Percentiles rank a stretch among this genome's conserved stretches.
Evolutionary conservation across 2,329 filamentous ascomycete genomes (phyloP).

Genomic region (Cercospora sp.): DNA sequence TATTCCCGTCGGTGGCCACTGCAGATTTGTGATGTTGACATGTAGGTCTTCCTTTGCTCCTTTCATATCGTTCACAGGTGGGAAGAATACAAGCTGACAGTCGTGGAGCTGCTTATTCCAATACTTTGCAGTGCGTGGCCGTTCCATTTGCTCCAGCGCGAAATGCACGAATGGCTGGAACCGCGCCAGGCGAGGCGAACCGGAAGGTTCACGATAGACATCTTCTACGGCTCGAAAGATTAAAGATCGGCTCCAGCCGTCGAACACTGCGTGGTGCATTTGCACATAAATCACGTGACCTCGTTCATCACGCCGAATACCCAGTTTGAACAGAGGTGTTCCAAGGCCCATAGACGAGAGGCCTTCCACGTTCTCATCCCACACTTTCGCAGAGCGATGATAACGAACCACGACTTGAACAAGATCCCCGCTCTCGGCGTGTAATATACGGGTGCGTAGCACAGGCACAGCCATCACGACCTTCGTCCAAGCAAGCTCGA

Average conservation of each 20-base stretch:
- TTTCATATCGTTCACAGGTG: background rate
- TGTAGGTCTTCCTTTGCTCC: background rate
- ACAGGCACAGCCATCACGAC: background rate
- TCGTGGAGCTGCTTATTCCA: background rate
- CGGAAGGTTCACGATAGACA: background rate
- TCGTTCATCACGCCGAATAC: background rate
- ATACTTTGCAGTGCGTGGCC: background rate
- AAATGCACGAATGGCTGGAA: background rate
- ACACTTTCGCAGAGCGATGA: background rate
- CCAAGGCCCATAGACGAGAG: background rate
- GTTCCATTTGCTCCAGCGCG: background rate
- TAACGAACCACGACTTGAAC: slow-evolving; percentile 25
- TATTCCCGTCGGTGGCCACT: background rate
- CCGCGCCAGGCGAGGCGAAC: background rate
- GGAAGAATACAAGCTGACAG: background rate
- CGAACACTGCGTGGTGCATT: slow-evolving; percentile 23
- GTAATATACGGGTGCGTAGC: slow-evolving; percentile 4
- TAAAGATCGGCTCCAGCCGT: slow-evolving; percentile 9
- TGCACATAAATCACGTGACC: background rate
- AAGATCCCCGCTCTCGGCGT: background rate
- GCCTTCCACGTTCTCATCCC: background rate
- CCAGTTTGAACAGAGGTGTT: background rate
- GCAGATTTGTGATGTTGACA: background rate
- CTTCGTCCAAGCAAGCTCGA: background rate
- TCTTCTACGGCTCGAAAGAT: slow-evolving; percentile 27